phyloP scores from a whole-genome alignment of 202 grass and related monocot species.

The Bolboschoenoplectus hybrid region DNA sequence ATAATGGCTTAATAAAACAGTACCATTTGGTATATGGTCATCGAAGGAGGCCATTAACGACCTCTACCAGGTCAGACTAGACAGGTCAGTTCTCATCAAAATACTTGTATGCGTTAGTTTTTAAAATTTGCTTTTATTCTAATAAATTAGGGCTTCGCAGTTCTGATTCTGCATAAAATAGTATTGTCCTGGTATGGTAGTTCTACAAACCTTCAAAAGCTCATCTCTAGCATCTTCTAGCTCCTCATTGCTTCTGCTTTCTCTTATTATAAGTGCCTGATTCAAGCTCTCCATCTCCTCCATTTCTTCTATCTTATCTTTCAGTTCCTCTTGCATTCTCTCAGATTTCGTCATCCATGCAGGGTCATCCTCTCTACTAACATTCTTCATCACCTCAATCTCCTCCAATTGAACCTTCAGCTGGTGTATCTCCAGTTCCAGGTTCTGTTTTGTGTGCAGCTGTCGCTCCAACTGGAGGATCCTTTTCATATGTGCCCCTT shows the following conservation, averaged over 20 bases:
- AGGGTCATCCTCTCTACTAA: constrained; percentile 46
- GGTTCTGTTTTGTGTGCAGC: constrained; percentile 50
- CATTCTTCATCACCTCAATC: constrained; percentile 64
- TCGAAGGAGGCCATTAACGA: background rate
- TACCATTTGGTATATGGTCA: background rate
- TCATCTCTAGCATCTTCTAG: constrained; percentile 60
- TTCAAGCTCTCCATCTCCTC: constrained; percentile 47
- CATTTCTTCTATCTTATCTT: constrained; percentile 71
- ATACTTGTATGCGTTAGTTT: background rate
- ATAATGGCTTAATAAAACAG: constrained; percentile 27
- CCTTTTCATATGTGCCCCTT: constrained; percentile 48
- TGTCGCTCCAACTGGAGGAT: constrained; percentile 48
- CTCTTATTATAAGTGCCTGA: constrained; percentile 52
- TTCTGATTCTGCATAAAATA: background rate
- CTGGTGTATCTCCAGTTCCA: constrained; percentile 75
- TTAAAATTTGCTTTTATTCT: background rate
- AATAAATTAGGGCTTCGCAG: background rate
- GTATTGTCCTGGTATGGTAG: background rate
- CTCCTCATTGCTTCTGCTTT: constrained; percentile 59
- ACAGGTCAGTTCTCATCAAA: too few species aligned
- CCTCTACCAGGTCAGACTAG: background rate
- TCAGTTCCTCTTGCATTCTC: constrained; percentile 58
- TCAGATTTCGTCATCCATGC: constrained; percentile 43
- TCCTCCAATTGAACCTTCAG: constrained; percentile 45
- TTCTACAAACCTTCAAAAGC: constrained; percentile 53